Conservation (phyloP, 169 alveolate genomes). For the Cryptosporidium parvum region DNA sequence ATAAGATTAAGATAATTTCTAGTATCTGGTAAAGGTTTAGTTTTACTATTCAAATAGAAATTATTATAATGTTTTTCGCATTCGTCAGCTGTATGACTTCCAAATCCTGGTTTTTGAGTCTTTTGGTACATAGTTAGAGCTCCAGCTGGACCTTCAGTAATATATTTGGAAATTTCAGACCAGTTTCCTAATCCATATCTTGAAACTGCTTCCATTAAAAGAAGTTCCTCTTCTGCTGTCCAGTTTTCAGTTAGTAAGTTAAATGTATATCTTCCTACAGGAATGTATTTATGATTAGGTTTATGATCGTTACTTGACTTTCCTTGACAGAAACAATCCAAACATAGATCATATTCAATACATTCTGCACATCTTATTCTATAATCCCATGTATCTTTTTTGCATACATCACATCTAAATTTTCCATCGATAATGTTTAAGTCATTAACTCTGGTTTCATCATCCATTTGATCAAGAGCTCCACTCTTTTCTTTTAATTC, state of each 20-base stretch:
- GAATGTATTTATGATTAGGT: conserved; percentile 88
- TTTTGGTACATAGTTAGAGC: conserved; percentile 42
- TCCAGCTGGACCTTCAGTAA: conserved; percentile 75
- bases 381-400: conserved; percentile 73
- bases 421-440: conserved; percentile 69
- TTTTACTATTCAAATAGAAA: conserved; percentile 82
- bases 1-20: conserved; percentile 72
- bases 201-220: conserved; percentile 89
- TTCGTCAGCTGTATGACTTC: conserved; percentile 81
- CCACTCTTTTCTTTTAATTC: conserved; percentile 14
- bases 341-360: conserved; percentile 88
- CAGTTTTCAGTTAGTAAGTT: conserved; percentile 86
- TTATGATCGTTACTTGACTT: conserved; percentile 85
- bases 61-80: conserved; percentile 86
- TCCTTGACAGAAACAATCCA: conserved; percentile 89
- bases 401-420: conserved; percentile 72
- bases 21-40: conserved; percentile 85
- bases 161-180: conserved; percentile 78
- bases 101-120: conserved; percentile 56
- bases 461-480: neutral
- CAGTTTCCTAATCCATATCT: conserved; percentile 93
- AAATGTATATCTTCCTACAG: conserved; percentile 89
- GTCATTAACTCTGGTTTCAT: conserved; percentile 2
- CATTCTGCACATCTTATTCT: conserved; percentile 92
- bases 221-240: conserved; percentile 93